phyloP scores from a whole-genome alignment of 441 rosid genomes.

The Syzygium malaccense region DNA sequence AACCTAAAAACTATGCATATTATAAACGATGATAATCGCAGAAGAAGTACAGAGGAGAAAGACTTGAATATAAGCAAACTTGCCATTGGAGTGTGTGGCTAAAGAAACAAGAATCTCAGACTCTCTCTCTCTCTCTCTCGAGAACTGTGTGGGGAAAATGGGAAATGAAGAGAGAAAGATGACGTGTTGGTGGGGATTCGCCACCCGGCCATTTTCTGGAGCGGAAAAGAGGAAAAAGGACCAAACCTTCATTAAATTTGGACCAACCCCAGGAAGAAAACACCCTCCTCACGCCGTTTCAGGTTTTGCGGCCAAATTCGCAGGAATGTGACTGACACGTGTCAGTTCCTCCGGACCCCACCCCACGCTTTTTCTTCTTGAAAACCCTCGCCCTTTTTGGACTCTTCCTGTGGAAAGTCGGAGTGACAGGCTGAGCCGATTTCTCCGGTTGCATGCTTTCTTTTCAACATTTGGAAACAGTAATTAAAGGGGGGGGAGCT shows the following conservation, averaged over 20 bases:
- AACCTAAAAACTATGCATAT: background rate
- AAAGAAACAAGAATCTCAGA: background rate
- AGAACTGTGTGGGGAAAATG: conserved; percentile 4
- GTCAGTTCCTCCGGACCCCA: conserved; percentile 12
- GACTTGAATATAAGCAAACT: background rate
- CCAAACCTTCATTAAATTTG: background rate
- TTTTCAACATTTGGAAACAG: conserved; percentile 22
- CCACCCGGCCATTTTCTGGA: conserved; percentile 32
- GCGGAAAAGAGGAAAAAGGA: background rate
- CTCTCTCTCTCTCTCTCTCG: background rate
- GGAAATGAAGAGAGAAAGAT: background rate
- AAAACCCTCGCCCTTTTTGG: background rate
- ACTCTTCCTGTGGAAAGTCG: conserved; percentile 1
- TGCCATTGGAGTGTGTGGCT: background rate
- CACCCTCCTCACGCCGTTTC: conserved; percentile 28
- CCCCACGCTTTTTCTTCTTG: background rate
- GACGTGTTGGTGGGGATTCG: conserved; percentile 9
- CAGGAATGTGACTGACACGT: conserved; percentile 52
- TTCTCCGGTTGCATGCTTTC: conserved; percentile 59
- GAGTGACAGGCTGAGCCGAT: conserved; percentile 23
- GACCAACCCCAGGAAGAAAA: background rate
- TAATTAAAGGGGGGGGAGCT: background rate
- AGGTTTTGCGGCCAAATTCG: conserved; percentile 47
- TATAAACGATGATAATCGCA: background rate
- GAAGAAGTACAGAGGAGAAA: background rate